Conservation (phyloP, 1,284 basidiomycete species). For the Ganoderma resinaceum region DNA sequence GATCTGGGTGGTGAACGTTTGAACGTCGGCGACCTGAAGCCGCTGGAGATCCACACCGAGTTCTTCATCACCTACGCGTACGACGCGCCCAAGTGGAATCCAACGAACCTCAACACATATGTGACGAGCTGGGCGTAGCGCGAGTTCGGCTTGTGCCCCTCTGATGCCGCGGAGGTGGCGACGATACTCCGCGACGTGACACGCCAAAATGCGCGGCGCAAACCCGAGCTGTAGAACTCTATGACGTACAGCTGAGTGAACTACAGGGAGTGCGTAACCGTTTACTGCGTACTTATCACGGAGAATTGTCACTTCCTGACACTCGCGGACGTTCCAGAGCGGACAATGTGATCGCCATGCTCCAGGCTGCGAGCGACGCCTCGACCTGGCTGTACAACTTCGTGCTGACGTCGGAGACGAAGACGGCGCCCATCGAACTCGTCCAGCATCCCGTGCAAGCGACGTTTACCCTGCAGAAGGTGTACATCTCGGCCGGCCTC, state of each 20-base stretch:
- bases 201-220: slow-evolving; percentile 65
- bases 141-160: slow-evolving; percentile 60
- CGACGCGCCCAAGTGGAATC: slow-evolving; percentile 60
- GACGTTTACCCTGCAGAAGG: slow-evolving; percentile 59
- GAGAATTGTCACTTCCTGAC: not conserved
- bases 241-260: slow-evolving; percentile 69
- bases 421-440: slow-evolving; percentile 72
- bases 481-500: slow-evolving; percentile 63
- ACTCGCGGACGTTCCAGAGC: slow-evolving; percentile 47
- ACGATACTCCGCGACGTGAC: slow-evolving; percentile 66
- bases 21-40: slow-evolving; percentile 79
- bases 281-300: slow-evolving; percentile 10
- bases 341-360: slow-evolving; percentile 58
- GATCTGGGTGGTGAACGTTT: too few species aligned
- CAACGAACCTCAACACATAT: slow-evolving; percentile 59
- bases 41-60: slow-evolving; percentile 73
- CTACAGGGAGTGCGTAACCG: slow-evolving; percentile 66
- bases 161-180: slow-evolving; percentile 50
- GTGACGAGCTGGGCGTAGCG: slow-evolving; percentile 66
- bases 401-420: slow-evolving; percentile 49
- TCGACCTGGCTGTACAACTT: slow-evolving; percentile 66
- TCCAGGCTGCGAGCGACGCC: slow-evolving; percentile 54
- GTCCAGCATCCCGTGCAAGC: slow-evolving; percentile 70
- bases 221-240: slow-evolving; percentile 70
- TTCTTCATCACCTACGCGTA: slow-evolving; percentile 73